A percentile compares a stretch with the other conserved stretches of the same genome.
phyloP scores from a whole-genome alignment of 2,329 filamentous ascomycete genomes.

The Colletotrichum simmondsii region DNA sequence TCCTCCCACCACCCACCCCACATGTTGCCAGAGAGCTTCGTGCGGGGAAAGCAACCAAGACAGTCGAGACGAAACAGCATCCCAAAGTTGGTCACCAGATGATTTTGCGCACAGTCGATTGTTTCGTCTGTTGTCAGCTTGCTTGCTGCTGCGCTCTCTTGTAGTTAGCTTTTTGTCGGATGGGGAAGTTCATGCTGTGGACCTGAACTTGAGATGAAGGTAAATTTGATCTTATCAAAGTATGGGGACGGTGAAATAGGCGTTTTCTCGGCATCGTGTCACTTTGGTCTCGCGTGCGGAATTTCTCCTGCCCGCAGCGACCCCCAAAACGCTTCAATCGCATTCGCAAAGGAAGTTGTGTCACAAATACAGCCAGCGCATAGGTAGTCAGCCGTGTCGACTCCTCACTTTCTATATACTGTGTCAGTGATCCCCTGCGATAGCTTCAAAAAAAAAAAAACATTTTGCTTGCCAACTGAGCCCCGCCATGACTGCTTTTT shows the following conservation, averaged over 20 bases:
- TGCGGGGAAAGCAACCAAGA: conserved; percentile 25
- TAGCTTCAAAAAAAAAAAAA: not conserved
- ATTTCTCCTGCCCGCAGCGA: not conserved
- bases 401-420: not conserved
- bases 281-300: not conserved
- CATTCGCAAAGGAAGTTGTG: not conserved
- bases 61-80: not conserved
- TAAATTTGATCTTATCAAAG: not conserved
- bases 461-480: not conserved
- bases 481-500: conserved; percentile 18
- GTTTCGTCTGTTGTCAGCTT: conserved; percentile 1
- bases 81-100: not conserved
- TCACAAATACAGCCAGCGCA: not conserved
- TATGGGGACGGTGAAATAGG: not conserved
- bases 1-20: conserved; percentile 17
- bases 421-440: not conserved
- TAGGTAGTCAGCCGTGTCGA: not conserved
- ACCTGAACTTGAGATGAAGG: not conserved
- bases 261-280: not conserved
- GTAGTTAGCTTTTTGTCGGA: not conserved
- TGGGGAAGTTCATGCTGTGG: not conserved
- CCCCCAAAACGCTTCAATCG: not conserved
- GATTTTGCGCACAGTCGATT: not conserved
- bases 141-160: not conserved
- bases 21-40: conserved; percentile 31